Conservation (phyloP, 345 rosid genomes). For the Syzygium grande region DNA sequence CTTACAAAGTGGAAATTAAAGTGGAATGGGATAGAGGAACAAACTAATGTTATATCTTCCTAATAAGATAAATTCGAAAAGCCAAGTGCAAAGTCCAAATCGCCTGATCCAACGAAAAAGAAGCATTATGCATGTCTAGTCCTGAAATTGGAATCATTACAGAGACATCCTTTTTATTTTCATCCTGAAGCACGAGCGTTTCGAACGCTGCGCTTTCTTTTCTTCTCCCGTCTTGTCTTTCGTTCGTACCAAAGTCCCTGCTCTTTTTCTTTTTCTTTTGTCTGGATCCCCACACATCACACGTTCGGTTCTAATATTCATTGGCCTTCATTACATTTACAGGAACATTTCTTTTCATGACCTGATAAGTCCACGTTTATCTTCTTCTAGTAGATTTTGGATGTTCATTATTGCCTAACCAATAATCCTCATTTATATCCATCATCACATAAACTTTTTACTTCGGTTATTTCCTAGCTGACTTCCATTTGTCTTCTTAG, state of each 20-base stretch:
- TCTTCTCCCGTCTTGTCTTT: neutral
- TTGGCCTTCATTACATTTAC: neutral
- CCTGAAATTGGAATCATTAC: neutral
- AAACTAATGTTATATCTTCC: neutral
- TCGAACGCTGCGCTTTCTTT: neutral
- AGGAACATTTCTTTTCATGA: neutral
- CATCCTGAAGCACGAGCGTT: fast-evolving
- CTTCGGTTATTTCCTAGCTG: neutral
- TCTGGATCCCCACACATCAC: neutral
- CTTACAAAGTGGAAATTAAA: too few species aligned
- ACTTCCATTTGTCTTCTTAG: neutral
- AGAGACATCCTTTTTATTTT: neutral
- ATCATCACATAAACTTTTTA: neutral
- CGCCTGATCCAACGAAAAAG: neutral
- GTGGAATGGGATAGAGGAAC: too few species aligned
- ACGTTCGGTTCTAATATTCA: neutral
- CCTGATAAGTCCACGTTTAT: neutral
- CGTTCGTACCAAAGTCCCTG: neutral
- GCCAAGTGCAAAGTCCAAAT: neutral
- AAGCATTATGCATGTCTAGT: neutral
- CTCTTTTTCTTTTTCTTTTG: neutral
- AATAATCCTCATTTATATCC: neutral
- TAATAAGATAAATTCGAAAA: neutral
- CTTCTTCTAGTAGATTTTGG: neutral
- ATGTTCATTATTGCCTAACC: neutral